Percentiles rank a stretch among this genome's conserved stretches.
Conservation (phyloP, 805 yeast genomes). For the Candida awuae region DNA sequence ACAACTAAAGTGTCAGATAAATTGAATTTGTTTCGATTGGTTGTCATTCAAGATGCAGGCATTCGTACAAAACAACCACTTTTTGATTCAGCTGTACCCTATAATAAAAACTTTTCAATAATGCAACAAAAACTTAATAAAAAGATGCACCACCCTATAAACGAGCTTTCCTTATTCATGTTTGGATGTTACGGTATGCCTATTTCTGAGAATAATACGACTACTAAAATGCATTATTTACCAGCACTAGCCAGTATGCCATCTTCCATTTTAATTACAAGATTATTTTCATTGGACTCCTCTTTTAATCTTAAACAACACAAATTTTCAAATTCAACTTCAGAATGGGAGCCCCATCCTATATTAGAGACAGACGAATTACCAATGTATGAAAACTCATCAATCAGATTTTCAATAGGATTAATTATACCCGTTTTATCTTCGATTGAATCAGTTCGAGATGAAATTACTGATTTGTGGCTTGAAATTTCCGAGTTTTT, state of each 20-base stretch:
- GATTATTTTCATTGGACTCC: conserved; percentile 32
- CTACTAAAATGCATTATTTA: conserved; percentile 41
- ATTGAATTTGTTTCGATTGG: conserved; percentile 30
- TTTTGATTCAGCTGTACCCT: conserved; percentile 35
- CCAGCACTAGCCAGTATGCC: conserved; percentile 33
- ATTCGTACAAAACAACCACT: conserved; percentile 41
- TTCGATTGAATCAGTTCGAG: conserved; percentile 24
- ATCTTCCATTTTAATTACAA: conserved; percentile 37
- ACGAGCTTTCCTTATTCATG: conserved; percentile 44
- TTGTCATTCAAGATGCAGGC: conserved; percentile 44
- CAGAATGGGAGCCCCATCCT: conserved; percentile 38
- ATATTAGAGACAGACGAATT: conserved; percentile 28
- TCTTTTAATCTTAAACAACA: conserved; percentile 13
- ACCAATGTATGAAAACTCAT: conserved; percentile 11
- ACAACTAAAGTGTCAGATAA: conserved; percentile 20
- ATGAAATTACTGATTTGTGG: conserved; percentile 43
- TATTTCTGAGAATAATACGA: conserved; percentile 35
- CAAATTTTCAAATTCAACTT: conserved; percentile 3
- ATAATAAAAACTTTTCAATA: conserved; percentile 11
- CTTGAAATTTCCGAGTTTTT: conserved; percentile 35
- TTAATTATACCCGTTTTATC: conserved; percentile 38
- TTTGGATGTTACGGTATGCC: conserved; percentile 49
- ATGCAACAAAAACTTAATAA: conserved; percentile 19
- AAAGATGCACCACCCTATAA: conserved; percentile 33
- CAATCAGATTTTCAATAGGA: conserved; percentile 40